Conservation (phyloP, 2,329 filamentous ascomycete genomes). For the Colletotrichum godetiae region DNA sequence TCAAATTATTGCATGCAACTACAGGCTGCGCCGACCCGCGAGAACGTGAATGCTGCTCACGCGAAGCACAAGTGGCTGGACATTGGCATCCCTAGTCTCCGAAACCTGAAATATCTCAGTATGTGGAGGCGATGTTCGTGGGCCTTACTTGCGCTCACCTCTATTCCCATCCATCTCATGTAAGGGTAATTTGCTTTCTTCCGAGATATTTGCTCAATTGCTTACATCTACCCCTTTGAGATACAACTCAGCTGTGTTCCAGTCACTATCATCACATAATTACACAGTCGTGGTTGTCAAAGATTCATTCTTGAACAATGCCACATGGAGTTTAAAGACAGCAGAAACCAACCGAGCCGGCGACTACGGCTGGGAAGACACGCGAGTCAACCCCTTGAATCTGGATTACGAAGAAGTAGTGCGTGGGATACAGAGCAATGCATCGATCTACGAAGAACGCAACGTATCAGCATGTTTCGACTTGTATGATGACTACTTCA, state of each 20-base stretch:
- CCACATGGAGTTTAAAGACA: neutral
- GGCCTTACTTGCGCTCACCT: slow-evolving; percentile 5
- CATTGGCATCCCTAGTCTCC: slow-evolving; percentile 50
- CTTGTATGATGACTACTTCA: slow-evolving; percentile 9
- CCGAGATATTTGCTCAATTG: neutral
- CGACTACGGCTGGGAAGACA: slow-evolving; percentile 5
- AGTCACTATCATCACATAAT: slow-evolving; percentile 18
- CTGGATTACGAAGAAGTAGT: neutral
- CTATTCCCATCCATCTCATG: slow-evolving; percentile 14
- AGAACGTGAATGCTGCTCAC: slow-evolving; percentile 53
- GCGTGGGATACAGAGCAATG: neutral
- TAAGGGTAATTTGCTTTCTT: neutral
- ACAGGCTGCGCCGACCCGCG: slow-evolving; percentile 43
- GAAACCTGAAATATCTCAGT: neutral
- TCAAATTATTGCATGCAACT: slow-evolving; percentile 48
- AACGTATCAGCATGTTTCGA: neutral
- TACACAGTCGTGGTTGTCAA: slow-evolving; percentile 17
- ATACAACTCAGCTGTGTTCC: slow-evolving; percentile 18
- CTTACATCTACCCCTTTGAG: neutral
- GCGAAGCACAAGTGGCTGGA: slow-evolving; percentile 51
- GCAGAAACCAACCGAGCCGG: slow-evolving; percentile 4
- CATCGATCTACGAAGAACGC: neutral
- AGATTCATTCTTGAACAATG: neutral
- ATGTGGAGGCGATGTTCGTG: neutral
- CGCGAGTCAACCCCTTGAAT: neutral